Evolutionary conservation across 495 filamentous ascomycete species (phyloP).

Genomic region (Penicillium bovifimosum): DNA sequence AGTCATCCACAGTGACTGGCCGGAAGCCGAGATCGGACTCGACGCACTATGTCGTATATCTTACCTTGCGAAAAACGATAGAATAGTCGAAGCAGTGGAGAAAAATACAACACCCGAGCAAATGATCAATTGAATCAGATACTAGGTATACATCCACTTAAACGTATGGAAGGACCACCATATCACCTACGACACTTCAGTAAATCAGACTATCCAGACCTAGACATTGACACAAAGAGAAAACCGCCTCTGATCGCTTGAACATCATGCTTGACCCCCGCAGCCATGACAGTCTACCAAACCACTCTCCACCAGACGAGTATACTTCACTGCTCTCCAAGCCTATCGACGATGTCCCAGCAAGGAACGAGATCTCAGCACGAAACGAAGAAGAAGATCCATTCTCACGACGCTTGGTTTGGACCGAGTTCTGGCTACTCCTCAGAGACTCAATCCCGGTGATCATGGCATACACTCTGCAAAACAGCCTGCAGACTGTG

Average conservation of each 20-base stretch:
- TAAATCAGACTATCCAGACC: neutral
- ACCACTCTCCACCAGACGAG: slow-evolving; percentile 25
- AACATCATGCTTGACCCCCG: neutral
- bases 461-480: slow-evolving; percentile 82
- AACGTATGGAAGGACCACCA: neutral
- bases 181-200: neutral
- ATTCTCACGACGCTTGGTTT: slow-evolving; percentile 20
- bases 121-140: neutral
- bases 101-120: neutral
- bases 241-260: neutral
- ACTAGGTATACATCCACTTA: neutral
- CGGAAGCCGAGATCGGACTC: neutral
- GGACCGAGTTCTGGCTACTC: slow-evolving; percentile 64
- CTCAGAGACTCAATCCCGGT: slow-evolving; percentile 69
- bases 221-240: neutral
- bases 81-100: neutral
- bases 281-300: neutral
- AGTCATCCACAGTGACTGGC: neutral
- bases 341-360: slow-evolving; percentile 13
- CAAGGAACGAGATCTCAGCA: slow-evolving; percentile 1
- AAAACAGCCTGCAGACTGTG: slow-evolving; percentile 82
- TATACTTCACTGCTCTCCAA: slow-evolving; percentile 47
- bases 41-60: neutral
- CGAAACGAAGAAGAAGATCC: slow-evolving; percentile 6
- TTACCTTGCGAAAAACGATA: neutral